phyloP scores from a whole-genome alignment of 2,329 filamentous ascomycete species.

The Phialemoniopsis sp. region DNA sequence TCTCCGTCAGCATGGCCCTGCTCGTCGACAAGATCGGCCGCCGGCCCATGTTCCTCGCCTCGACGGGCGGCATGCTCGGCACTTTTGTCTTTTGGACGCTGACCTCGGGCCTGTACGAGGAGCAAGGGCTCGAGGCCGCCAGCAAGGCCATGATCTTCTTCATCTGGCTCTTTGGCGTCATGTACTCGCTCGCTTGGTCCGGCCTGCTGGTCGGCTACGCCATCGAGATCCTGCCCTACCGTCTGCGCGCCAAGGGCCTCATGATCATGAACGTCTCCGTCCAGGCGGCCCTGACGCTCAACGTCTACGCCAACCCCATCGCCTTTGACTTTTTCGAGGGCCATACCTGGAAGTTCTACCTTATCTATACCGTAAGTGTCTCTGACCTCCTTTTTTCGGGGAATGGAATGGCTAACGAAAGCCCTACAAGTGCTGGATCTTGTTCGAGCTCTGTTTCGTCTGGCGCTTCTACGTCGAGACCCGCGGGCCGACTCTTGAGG shows the following conservation, averaged over 20 bases:
- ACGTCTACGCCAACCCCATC: slow-evolving; percentile 49
- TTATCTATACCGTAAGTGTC: slow-evolving; percentile 47
- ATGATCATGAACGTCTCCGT: slow-evolving; percentile 55
- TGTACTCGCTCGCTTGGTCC: slow-evolving; percentile 54
- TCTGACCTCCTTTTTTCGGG: neutral
- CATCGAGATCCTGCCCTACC: slow-evolving; percentile 47
- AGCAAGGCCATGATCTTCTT: slow-evolving; percentile 38
- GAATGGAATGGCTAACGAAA: slow-evolving; percentile 2
- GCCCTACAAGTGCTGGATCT: slow-evolving; percentile 42
- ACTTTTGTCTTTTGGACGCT: slow-evolving; percentile 49
- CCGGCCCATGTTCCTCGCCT: slow-evolving; percentile 48
- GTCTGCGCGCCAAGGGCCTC: slow-evolving; percentile 45
- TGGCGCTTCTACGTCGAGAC: slow-evolving; percentile 59
- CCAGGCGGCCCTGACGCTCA: slow-evolving; percentile 50
- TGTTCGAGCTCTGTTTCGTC: slow-evolving; percentile 49
- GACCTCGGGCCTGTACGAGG: slow-evolving; percentile 38
- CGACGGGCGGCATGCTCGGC: slow-evolving; percentile 37
- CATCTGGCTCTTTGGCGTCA: slow-evolving; percentile 31
- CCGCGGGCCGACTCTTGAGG: slow-evolving; percentile 60
- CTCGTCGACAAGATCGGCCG: slow-evolving; percentile 52
- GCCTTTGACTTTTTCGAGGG: slow-evolving; percentile 42
- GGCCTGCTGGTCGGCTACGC: slow-evolving; percentile 51
- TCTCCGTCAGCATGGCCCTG: slow-evolving; percentile 46
- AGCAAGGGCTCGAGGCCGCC: slow-evolving; percentile 25
- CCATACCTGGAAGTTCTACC: slow-evolving; percentile 49